Conservation (phyloP, 2,329 filamentous ascomycete genomes). For the Scortechinia acanthostroma region DNA sequence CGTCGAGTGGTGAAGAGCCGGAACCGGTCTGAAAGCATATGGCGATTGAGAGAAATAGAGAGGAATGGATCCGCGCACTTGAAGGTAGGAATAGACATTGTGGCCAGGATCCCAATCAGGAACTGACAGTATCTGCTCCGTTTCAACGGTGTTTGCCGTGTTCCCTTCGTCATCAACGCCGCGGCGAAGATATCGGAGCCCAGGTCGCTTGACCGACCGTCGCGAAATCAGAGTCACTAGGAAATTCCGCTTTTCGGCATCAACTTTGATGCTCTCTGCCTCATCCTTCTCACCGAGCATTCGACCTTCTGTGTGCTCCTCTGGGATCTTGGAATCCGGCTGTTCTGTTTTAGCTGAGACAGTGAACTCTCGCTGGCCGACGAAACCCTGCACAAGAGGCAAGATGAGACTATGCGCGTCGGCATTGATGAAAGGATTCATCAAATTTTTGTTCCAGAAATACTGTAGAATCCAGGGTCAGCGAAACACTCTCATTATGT, state of each 20-base stretch:
- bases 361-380: slow-evolving; percentile 75
- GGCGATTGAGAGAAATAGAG: slow-evolving; percentile 69
- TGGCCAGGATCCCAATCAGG: slow-evolving; percentile 51
- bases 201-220: slow-evolving; percentile 77
- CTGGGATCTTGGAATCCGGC: slow-evolving; percentile 16
- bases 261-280: slow-evolving; percentile 15
- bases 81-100: slow-evolving; percentile 58
- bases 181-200: slow-evolving; percentile 80
- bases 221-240: slow-evolving; percentile 88
- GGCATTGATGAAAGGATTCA: slow-evolving; percentile 67
- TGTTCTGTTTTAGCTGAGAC: slow-evolving; percentile 10
- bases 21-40: slow-evolving; percentile 65
- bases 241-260: slow-evolving; percentile 48
- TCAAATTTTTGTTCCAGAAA: slow-evolving; percentile 84
- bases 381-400: slow-evolving; percentile 87
- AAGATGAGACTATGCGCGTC: slow-evolving; percentile 67
- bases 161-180: slow-evolving; percentile 86
- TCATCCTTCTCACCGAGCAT: slow-evolving; percentile 9
- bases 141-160: slow-evolving; percentile 86
- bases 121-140: slow-evolving; percentile 82
- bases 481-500: background rate
- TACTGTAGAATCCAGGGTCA: slow-evolving; percentile 31
- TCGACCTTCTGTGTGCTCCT: slow-evolving; percentile 9
- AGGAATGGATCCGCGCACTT: slow-evolving; percentile 64
- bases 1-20: slow-evolving; percentile 53